Conservation (phyloP, 2,329 filamentous ascomycete species). For the Akanthomyces dipterigenus region DNA sequence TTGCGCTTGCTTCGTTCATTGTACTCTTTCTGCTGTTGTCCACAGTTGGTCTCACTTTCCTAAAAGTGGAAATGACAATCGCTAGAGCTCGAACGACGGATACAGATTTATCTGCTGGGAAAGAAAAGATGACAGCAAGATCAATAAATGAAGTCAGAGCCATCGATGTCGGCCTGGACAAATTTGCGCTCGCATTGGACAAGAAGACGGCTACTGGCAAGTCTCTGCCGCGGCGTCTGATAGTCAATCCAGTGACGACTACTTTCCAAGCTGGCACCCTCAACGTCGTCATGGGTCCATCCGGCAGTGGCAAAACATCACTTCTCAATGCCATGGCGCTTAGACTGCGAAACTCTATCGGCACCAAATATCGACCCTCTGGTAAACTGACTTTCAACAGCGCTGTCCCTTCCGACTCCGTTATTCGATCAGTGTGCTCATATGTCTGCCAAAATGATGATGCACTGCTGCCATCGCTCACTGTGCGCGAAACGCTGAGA, state of each 20-base stretch:
- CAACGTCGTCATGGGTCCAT: conserved; percentile 76
- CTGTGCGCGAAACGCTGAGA: conserved; percentile 65
- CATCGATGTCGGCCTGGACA: conserved; percentile 58
- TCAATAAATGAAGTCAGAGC: conserved; percentile 47
- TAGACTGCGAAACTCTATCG: conserved; percentile 54
- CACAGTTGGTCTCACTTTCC: conserved; percentile 54
- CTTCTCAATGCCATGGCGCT: conserved; percentile 67
- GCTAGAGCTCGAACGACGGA: conserved; percentile 54
- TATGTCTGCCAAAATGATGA: conserved; percentile 77
- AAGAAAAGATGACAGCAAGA: conserved; percentile 57
- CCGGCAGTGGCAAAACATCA: conserved; percentile 70
- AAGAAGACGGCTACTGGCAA: conserved; percentile 50
- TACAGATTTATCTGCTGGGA: conserved; percentile 59
- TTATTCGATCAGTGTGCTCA: conserved; percentile 65
- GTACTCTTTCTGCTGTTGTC: conserved; percentile 57
- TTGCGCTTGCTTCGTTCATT: conserved; percentile 55
- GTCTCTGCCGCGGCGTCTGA: conserved; percentile 47
- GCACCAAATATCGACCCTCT: conserved; percentile 53
- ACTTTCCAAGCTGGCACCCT: conserved; percentile 62
- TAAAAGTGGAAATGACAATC: conserved; percentile 63
- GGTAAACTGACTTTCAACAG: conserved; percentile 66
- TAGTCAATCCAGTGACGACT: conserved; percentile 60
- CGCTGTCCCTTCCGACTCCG: conserved; percentile 57
- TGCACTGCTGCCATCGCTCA: conserved; percentile 65
- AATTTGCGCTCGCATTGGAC: conserved; percentile 57